Conservation (phyloP, 1,139 yeast species). For the Diutina scorzettiae region DNA sequence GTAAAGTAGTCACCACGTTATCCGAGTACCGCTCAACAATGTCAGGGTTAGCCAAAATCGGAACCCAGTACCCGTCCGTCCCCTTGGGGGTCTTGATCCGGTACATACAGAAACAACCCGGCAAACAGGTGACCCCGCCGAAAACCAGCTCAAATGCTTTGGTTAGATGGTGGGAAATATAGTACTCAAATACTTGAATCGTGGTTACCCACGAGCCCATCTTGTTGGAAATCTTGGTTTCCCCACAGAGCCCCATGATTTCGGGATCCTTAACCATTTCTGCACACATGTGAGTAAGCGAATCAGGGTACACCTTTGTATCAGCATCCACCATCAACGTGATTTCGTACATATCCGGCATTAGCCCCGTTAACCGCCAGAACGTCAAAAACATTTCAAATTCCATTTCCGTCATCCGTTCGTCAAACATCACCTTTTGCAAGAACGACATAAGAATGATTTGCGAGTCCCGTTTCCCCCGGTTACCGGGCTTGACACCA, state of each 20-base stretch:
- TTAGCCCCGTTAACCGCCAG: constrained; percentile 80
- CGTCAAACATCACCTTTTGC: constrained; percentile 87
- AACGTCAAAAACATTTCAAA: constrained; percentile 68
- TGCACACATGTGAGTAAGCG: constrained; percentile 85
- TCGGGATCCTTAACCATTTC: constrained; percentile 85
- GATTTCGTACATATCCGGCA: constrained; percentile 78
- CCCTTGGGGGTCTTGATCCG: constrained; percentile 92
- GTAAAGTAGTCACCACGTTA: constrained; percentile 77
- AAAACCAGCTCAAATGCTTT: constrained; percentile 94
- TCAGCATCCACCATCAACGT: constrained; percentile 97
- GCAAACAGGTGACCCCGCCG: constrained; percentile 95
- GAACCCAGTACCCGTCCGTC: constrained; percentile 88
- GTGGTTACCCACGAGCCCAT: constrained; percentile 83
- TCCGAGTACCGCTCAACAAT: constrained; percentile 92
- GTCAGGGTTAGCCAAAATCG: constrained; percentile 90
- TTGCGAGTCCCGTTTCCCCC: constrained; percentile 98
- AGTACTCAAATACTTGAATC: constrained; percentile 93
- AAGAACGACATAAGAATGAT: constrained; percentile 86
- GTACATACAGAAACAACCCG: constrained; percentile 96
- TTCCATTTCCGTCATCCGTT: constrained; percentile 92
- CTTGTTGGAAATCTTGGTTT: constrained; percentile 88
- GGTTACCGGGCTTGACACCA: constrained; percentile 93
- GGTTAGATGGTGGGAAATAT: constrained; percentile 90
- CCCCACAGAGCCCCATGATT: constrained; percentile 96
- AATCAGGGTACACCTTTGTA: constrained; percentile 84